A percentile compares a stretch with the other conserved stretches of the same genome.
These are phyloP conservation scores for Beauveria bassiana DNA, from an alignment of 2,329 filamentous ascomycete species.

Conservation along the genomic window DNA sequence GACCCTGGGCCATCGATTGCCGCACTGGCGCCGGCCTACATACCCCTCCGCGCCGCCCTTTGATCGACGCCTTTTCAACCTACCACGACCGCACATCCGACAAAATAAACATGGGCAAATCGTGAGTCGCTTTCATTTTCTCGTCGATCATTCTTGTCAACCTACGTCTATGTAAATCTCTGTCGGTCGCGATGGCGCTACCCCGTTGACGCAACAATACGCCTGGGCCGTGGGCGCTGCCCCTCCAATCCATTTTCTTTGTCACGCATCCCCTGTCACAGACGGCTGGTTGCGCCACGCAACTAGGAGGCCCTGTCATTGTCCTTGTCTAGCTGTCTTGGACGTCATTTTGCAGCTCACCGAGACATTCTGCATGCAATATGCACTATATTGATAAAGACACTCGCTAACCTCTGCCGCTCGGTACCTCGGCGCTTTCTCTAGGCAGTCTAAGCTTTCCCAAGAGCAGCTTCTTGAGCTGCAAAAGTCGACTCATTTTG, in stretches of 20 bases:
- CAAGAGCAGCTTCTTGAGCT: constrained; percentile 92
- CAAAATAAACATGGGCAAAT: constrained; percentile 9
- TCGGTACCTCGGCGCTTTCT: constrained; percentile 14
- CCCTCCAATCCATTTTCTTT: neutral
- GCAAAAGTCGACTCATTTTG: constrained; percentile 95
- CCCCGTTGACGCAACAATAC: neutral
- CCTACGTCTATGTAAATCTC: neutral
- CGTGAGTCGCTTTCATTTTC: constrained; percentile 1
- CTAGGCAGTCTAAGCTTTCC: constrained; percentile 95
- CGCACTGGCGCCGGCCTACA: neutral
- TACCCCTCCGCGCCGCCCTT: neutral
- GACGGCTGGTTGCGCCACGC: neutral
- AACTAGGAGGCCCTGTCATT: neutral
- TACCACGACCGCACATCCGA: neutral
- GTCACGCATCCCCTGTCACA: neutral
- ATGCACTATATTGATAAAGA: neutral
- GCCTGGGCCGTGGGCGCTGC: neutral
- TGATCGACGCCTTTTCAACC: neutral
- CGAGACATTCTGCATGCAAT: neutral
- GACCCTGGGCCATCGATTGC: neutral
- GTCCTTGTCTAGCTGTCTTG: neutral
- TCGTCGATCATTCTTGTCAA: neutral
- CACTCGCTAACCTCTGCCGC: neutral
- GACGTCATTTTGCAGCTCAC: neutral
- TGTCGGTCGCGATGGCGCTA: neutral